Percentiles rank a stretch among this genome's conserved stretches.
Evolutionary conservation across 495 filamentous ascomycete genomes (phyloP).

Genomic region (Aspergillus ostianus): DNA sequence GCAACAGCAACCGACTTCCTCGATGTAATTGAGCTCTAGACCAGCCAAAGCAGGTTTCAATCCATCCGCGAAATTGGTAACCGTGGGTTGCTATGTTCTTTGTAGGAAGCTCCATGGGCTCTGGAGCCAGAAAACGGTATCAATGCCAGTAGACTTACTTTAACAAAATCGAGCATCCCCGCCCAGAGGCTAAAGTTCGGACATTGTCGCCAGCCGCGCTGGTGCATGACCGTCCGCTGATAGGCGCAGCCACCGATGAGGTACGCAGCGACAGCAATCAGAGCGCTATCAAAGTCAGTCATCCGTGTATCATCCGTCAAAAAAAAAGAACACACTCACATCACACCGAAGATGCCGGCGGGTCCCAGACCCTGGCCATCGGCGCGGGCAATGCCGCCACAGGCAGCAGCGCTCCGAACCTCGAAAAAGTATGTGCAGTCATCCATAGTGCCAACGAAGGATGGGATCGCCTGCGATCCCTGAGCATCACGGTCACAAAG

Average conservation of each 20-base stretch:
- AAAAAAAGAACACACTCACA: constrained; percentile 49
- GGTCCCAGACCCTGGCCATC: constrained; percentile 72
- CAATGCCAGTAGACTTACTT: constrained; percentile 58
- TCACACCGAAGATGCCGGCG: constrained; percentile 87
- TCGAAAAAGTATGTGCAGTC: constrained; percentile 98
- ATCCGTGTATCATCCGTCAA: background rate
- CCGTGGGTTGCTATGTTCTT: constrained; percentile 21
- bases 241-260: constrained; percentile 91
- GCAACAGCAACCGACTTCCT: constrained; percentile 6
- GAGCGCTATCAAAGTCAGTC: constrained; percentile 36
- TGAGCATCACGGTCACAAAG: constrained; percentile 79
- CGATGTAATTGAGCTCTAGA: constrained; percentile 20
- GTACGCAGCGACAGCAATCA: constrained; percentile 84
- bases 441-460: constrained; percentile 84
- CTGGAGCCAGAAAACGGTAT: constrained; percentile 31
- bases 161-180: constrained; percentile 77
- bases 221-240: constrained; percentile 91
- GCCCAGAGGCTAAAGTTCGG: constrained; percentile 95
- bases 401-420: constrained; percentile 82
- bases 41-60: constrained; percentile 34
- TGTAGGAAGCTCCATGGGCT: constrained; percentile 22
- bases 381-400: constrained; percentile 63
- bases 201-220: constrained; percentile 91
- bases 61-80: constrained; percentile 39
- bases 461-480: constrained; percentile 59